These are phyloP conservation scores for Chlorella sp. DNA, from an alignment of 139 green algal genomes.

Conservation along the genomic window DNA sequence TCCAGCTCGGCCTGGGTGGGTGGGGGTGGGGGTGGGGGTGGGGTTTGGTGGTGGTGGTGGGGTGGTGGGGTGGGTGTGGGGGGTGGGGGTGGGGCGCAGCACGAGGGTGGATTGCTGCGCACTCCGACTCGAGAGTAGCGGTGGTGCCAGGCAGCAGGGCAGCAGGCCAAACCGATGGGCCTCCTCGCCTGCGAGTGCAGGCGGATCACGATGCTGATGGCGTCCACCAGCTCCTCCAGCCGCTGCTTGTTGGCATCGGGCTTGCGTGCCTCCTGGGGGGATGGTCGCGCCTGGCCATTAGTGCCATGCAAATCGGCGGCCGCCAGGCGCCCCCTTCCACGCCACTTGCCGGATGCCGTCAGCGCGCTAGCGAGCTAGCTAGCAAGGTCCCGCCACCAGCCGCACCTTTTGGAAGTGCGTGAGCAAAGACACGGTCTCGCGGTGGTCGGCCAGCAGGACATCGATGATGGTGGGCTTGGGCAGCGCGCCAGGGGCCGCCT, in stretches of 20 bases:
- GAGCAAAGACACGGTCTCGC: slow-evolving; percentile 25
- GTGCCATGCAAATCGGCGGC: too few species aligned
- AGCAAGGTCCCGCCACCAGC: not conserved
- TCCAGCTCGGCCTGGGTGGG: slow-evolving; percentile 20
- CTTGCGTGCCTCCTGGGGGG: too few species aligned
- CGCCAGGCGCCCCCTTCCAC: too few species aligned
- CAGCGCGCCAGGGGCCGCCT: too few species aligned
- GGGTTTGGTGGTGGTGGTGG: not conserved
- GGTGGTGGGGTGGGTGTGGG: not conserved
- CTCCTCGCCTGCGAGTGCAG: slow-evolving; percentile 21
- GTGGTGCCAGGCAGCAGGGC: not conserved
- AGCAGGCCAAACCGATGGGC: not conserved
- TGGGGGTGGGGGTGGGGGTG: not conserved
- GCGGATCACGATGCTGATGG: slow-evolving; percentile 25
- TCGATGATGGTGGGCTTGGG: slow-evolving; percentile 20
- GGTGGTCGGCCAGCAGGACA: slow-evolving; percentile 29
- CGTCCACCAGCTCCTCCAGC: slow-evolving; percentile 33
- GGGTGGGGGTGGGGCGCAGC: not conserved
- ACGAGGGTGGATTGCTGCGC: not conserved
- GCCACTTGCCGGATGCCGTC: too few species aligned
- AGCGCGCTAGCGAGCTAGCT: too few species aligned
- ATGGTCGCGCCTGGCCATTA: too few species aligned
- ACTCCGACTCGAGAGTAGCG: not conserved
- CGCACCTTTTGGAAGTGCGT: slow-evolving; percentile 28
- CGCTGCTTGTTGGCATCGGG: slow-evolving; percentile 16